Evolutionary conservation across 768 basidiomycete genomes (phyloP).

Genomic region (Multifurca ochricompacta): DNA sequence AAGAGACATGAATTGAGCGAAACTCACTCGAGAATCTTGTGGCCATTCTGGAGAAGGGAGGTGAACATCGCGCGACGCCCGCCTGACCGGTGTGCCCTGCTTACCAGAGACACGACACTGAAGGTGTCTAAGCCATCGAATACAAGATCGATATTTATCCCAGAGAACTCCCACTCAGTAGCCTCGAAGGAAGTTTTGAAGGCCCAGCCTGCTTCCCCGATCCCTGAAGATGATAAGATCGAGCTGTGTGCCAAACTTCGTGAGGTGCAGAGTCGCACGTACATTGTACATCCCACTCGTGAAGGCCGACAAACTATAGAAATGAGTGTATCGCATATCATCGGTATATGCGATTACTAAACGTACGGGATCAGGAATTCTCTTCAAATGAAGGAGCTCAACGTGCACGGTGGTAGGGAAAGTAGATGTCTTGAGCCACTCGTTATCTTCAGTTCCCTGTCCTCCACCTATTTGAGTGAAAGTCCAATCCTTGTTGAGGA

Average conservation of each 20-base stretch:
- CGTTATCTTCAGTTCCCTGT: slow-evolving; percentile 41
- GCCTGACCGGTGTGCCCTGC: slow-evolving; percentile 22
- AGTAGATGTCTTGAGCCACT: slow-evolving; percentile 56
- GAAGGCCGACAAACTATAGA: slow-evolving; percentile 59
- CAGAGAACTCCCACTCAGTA: slow-evolving; percentile 37
- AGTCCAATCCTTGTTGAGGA: slow-evolving; percentile 44
- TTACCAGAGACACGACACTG: slow-evolving; percentile 59
- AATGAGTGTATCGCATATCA: slow-evolving; percentile 8
- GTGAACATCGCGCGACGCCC: not conserved
- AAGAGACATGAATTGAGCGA: not conserved
- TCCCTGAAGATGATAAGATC: slow-evolving; percentile 44
- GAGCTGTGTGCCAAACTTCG: not conserved
- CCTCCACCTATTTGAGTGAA: slow-evolving; percentile 64
- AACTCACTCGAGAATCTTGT: slow-evolving; percentile 53
- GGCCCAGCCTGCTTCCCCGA: slow-evolving; percentile 80
- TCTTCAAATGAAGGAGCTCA: slow-evolving; percentile 65
- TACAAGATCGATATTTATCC: slow-evolving; percentile 58
- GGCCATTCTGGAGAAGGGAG: slow-evolving; percentile 51
- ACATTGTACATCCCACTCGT: slow-evolving; percentile 93
- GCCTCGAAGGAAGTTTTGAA: slow-evolving; percentile 64
- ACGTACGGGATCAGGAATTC: slow-evolving; percentile 77
- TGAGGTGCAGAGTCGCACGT: slow-evolving; percentile 22
- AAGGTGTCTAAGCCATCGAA: slow-evolving; percentile 94
- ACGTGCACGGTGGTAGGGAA: slow-evolving; percentile 87
- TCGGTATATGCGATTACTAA: not conserved